Conservation (phyloP, 257 asterid species). For the Nyctanthes arbortristis region DNA sequence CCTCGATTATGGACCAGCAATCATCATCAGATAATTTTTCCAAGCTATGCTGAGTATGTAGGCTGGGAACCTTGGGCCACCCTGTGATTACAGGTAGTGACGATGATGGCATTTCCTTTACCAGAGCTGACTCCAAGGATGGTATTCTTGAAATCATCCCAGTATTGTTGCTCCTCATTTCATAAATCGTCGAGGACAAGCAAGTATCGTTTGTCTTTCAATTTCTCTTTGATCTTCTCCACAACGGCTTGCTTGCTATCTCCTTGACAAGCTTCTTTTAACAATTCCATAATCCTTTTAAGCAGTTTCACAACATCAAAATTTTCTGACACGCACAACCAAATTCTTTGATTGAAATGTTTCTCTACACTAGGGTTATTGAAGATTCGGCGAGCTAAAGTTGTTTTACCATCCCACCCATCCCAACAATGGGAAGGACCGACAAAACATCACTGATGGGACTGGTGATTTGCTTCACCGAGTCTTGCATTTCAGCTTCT, state of each 20-base stretch:
- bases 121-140: slow-evolving; percentile 7
- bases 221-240: background rate
- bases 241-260: slow-evolving; percentile 14
- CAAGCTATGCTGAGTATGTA: background rate
- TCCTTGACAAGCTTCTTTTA: background rate
- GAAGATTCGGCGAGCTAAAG: slow-evolving; percentile 4
- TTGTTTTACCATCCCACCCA: slow-evolving; percentile 28
- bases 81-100: slow-evolving; percentile 4
- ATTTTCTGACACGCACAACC: no score
- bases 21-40: no score
- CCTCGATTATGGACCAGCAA: no score
- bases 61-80: slow-evolving; percentile 16
- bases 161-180: slow-evolving; percentile 1
- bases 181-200: no score
- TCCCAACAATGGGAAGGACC: slow-evolving; percentile 18
- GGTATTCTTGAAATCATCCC: slow-evolving; percentile 15
- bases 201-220: no score
- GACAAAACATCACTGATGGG: slow-evolving; percentile 1
- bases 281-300: no score
- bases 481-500: slow-evolving; percentile 10
- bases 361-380: no score
- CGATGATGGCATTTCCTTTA: no score
- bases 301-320: no score
- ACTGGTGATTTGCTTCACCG: background rate
- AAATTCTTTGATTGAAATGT: slow-evolving; percentile 17